Percentiles rank a stretch among this genome's conserved stretches.
These are phyloP conservation scores for Calonectria leucothoes DNA, from an alignment of 2,329 filamentous ascomycete genomes.

Conservation along the genomic window DNA sequence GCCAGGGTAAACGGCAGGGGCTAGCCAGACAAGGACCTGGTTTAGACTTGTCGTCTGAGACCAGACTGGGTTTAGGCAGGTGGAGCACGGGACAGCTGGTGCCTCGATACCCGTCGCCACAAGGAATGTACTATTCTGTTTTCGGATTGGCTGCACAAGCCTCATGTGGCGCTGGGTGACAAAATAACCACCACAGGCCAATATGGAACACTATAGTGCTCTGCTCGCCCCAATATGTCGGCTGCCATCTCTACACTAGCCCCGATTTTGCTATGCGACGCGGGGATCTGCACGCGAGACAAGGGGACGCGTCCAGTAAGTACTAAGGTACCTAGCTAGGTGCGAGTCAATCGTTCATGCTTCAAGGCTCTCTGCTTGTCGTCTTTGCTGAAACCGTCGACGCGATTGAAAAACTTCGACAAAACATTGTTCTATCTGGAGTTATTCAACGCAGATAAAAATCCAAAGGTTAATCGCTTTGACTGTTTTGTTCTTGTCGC, in stretches of 20 bases:
- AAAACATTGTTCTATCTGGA: not conserved
- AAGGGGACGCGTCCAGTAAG: slow-evolving; percentile 6
- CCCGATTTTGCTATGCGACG: not conserved
- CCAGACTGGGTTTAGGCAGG: slow-evolving; percentile 22
- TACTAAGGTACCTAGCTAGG: not conserved
- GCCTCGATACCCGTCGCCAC: slow-evolving; percentile 28
- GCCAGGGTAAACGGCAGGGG: slow-evolving; percentile 47
- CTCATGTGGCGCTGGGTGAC: not conserved
- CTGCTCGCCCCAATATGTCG: slow-evolving; percentile 23
- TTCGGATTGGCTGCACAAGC: not conserved
- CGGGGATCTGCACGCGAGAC: slow-evolving; percentile 16
- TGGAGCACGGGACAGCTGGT: slow-evolving; percentile 27
- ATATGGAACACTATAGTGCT: not conserved
- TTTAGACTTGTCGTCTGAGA: not conserved
- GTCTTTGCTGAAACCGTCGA: not conserved
- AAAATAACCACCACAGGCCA: slow-evolving; percentile 7
- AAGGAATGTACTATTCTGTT: not conserved
- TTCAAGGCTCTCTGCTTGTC: not conserved
- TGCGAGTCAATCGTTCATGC: slow-evolving; percentile 5
- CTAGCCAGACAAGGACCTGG: slow-evolving; percentile 11
- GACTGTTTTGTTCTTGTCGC: slow-evolving; percentile 11
- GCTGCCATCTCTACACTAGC: not conserved
- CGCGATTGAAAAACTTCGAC: not conserved
- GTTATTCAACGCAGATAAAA: not conserved
- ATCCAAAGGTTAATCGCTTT: not conserved